Base-by-base conservation (phyloP, 2,329 filamentous ascomycete genomes). In the Tolypocladium paradoxum region DNA sequence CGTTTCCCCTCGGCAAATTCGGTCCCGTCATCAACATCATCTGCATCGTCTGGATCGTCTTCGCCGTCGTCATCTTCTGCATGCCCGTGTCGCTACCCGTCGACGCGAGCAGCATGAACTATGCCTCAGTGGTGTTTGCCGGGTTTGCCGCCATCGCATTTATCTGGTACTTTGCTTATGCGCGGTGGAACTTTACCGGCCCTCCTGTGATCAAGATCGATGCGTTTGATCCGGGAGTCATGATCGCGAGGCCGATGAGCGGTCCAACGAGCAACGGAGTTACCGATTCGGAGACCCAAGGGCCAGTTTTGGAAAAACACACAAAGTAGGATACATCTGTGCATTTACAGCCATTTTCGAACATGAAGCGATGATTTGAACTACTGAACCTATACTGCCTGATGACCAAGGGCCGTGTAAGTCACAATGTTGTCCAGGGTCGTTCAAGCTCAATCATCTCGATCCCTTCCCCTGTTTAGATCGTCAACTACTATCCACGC, bases 11-110 rank as follows among this genome's bases (percentile, higher is more conserved):
- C 0, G 87, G 87, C 5, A 76, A 70, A 47, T 84, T 88, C 58
- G 88, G 88, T 0, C 81, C 76, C 62, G 64, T 74, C 6, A 85
- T 90, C 65, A 91, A 91, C 64, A 66, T 79, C 35, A 68, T 83
- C 45, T 87, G 83, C 50, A 67, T 90, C n/a, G 68, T 73, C 38
- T 91, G 87, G 87, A 88, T 90, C 54, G 67, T 73, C 34, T 73
- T 91, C 20, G 79, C 85, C 1, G 77, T 88, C 18, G 77, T 87
- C 53, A 71, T 91, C 46, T 91, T 90, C 72, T 90, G 85, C 65
- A 88, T 91, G 84, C 87, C 83, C 2, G 77, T 81, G 6, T 75
- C 77, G 3, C 65, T 85, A 11, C 78, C 81, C 0, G 81, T 85
- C 3, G 71, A 73, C 12, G 65, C 81, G 4, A 66, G 65, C 14